phyloP scores from a whole-genome alignment of 2,329 filamentous ascomycete species.

The Verticillium isaacii region DNA sequence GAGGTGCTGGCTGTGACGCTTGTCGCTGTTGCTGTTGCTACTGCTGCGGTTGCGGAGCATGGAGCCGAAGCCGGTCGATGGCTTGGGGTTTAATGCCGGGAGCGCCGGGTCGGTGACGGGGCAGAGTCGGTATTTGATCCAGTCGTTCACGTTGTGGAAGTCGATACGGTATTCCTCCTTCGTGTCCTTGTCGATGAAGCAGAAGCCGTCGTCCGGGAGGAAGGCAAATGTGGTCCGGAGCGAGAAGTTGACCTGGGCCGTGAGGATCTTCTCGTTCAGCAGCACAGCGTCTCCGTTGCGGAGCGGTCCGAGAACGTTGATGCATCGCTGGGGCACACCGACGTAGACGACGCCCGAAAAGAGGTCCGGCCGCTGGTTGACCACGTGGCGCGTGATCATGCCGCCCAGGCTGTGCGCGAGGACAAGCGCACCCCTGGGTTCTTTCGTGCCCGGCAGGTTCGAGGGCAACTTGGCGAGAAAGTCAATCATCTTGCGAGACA shows the following conservation, averaged over 20 bases:
- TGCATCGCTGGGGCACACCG: constrained; percentile 77
- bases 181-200: constrained; percentile 80
- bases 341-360: constrained; percentile 84
- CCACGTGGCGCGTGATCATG: constrained; percentile 79
- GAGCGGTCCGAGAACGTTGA: constrained; percentile 87
- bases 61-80: constrained; percentile 34
- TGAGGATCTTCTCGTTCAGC: constrained; percentile 82
- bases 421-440: constrained; percentile 69
- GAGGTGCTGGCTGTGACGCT: constrained; percentile 14
- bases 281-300: constrained; percentile 91
- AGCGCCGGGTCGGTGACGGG: constrained; percentile 69
- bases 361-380: constrained; percentile 79
- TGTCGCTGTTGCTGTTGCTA: constrained; percentile 38
- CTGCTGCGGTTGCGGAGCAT: constrained; percentile 42
- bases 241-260: constrained; percentile 89
- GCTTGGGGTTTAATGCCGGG: constrained; percentile 45
- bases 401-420: constrained; percentile 86
- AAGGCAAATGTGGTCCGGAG: constrained; percentile 82
- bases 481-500: constrained; percentile 65
- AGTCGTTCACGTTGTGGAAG: constrained; percentile 75
- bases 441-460: constrained; percentile 60
- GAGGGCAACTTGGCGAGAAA: constrained; percentile 72
- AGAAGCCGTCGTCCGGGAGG: constrained; percentile 79
- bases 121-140: constrained; percentile 73
- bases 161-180: constrained; percentile 77